phyloP scores from a whole-genome alignment of 129 eudicot species.

The Chrysanthemum seticuspe region DNA sequence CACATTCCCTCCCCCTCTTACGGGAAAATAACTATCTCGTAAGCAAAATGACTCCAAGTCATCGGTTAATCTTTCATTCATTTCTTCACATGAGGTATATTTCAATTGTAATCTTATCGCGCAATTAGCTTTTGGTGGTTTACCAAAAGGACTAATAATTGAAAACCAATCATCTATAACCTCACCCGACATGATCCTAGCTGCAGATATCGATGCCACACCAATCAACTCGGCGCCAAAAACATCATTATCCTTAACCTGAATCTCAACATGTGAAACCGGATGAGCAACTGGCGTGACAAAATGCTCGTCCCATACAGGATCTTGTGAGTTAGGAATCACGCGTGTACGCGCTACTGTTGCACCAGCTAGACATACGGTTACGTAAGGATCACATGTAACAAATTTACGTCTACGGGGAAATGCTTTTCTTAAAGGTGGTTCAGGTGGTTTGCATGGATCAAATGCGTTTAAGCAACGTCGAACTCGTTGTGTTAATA shows the following conservation, averaged over 20 bases:
- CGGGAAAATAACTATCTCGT: constrained; percentile 67
- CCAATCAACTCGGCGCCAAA: constrained; percentile 83
- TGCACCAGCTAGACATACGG: constrained; percentile 75
- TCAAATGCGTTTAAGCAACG: constrained; percentile 48
- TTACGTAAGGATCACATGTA: constrained; percentile 86
- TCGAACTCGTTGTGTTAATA: constrained; percentile 54
- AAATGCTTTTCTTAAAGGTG: background rate
- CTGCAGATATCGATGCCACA: constrained; percentile 50
- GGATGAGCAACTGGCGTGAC: constrained; percentile 69
- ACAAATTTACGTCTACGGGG: constrained; percentile 49
- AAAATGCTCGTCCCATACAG: constrained; percentile 71
- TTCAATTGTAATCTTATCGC: constrained; percentile 49
- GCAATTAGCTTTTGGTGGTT: constrained; percentile 56
- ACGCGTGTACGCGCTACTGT: constrained; percentile 77
- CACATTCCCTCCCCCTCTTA: constrained; percentile 58
- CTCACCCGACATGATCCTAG: constrained; percentile 47
- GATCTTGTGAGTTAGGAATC: constrained; percentile 59
- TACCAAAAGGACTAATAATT: constrained; percentile 50
- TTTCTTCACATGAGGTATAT: constrained; percentile 42
- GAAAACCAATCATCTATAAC: constrained; percentile 71
- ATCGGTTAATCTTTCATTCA: background rate
- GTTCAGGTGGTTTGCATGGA: constrained; percentile 29
- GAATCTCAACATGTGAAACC: constrained; percentile 59
- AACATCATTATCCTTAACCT: constrained; percentile 74
- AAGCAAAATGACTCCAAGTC: constrained; percentile 38